A percentile compares a stretch with the other conserved stretches of the same genome.
phyloP scores from a whole-genome alignment of 2,329 filamentous ascomycete genomes.

The Aurifilum marmelostoma region DNA sequence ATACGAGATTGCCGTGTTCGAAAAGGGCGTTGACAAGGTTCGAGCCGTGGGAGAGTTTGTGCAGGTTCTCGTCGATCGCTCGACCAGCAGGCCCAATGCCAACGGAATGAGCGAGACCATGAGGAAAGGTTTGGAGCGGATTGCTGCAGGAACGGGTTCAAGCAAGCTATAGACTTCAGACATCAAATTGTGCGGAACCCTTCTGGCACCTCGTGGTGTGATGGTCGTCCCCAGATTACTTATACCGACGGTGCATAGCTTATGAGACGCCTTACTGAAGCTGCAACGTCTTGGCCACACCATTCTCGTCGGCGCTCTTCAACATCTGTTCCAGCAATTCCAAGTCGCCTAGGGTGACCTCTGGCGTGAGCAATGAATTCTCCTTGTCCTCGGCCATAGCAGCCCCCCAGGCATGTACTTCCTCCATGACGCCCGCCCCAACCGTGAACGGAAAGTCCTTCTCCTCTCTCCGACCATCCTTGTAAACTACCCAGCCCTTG shows the following conservation, averaged over 20 bases:
- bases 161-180: slow-evolving; percentile 33
- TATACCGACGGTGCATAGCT: background rate
- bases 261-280: slow-evolving; percentile 36
- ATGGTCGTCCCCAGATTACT: background rate
- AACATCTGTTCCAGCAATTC: slow-evolving; percentile 60
- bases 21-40: slow-evolving; percentile 70
- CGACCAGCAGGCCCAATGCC: slow-evolving; percentile 67
- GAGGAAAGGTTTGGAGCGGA: slow-evolving; percentile 60
- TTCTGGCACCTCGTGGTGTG: background rate
- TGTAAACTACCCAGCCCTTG: slow-evolving; percentile 34
- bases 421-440: slow-evolving; percentile 56
- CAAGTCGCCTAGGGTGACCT: slow-evolving; percentile 64
- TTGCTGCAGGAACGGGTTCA: slow-evolving; percentile 45
- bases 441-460: slow-evolving; percentile 25
- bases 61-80: slow-evolving; percentile 85
- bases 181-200: background rate
- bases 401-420: slow-evolving; percentile 65
- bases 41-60: slow-evolving; percentile 80
- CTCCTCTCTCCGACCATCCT: slow-evolving; percentile 34
- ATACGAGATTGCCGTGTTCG: slow-evolving; percentile 89
- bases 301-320: slow-evolving; percentile 49
- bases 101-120: slow-evolving; percentile 66
- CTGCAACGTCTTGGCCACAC: slow-evolving; percentile 45
- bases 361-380: slow-evolving; percentile 56
- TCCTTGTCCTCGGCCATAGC: slow-evolving; percentile 50